Evolutionary conservation across 306 rosid species (phyloP).

Genomic region (Delonix regia): DNA sequence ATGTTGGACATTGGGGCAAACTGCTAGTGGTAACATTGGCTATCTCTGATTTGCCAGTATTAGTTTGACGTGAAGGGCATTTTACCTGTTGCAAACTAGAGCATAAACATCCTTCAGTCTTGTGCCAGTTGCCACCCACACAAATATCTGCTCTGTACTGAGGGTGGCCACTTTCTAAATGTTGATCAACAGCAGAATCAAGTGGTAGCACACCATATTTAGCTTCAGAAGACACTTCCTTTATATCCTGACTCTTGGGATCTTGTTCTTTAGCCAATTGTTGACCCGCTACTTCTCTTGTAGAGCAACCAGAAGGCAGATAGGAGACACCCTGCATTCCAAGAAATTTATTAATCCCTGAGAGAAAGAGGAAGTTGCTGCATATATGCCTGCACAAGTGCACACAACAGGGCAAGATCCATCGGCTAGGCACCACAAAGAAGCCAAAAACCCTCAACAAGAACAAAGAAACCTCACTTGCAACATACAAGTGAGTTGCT

Average conservation of each 20-base stretch:
- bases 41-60: conserved; percentile 33
- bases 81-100: conserved; percentile 46
- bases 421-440: not conserved
- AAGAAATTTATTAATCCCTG: not conserved
- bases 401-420: not conserved
- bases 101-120: conserved; percentile 39
- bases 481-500: too few relatives aligned
- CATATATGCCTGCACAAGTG: not conserved
- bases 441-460: too few relatives aligned
- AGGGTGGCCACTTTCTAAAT: conserved; percentile 34
- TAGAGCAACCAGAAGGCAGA: conserved; percentile 26
- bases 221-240: not conserved
- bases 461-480: too few relatives aligned
- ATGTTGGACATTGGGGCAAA: conserved; percentile 28
- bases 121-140: conserved; percentile 32
- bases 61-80: conserved; percentile 22
- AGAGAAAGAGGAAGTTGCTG: not conserved
- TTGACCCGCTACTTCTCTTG: conserved; percentile 25
- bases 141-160: conserved; percentile 30
- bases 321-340: conserved; percentile 36
- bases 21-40: conserved; percentile 22
- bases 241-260: not conserved
- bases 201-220: not conserved
- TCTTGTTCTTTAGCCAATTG: conserved; percentile 2
- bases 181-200: conserved; percentile 18